A percentile compares a stretch with the other conserved stretches of the same genome.
phyloP scores from a whole-genome alignment of 2,329 filamentous ascomycete species.

The Hypomyces rosellus region DNA sequence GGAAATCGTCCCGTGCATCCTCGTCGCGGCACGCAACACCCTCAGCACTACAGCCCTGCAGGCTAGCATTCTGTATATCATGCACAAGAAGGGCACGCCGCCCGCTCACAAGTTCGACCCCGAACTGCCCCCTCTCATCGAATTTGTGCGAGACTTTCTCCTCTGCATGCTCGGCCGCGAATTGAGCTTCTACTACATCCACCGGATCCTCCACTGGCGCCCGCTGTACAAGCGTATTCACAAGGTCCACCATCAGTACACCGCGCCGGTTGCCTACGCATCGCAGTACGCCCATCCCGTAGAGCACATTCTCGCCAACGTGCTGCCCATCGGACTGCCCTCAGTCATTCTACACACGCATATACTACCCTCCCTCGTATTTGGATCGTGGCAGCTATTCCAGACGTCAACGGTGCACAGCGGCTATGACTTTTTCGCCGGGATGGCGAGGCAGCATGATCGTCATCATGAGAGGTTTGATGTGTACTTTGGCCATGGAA shows the following conservation, averaged over 20 bases:
- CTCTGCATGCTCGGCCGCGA: constrained; percentile 40
- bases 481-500: constrained; percentile 46
- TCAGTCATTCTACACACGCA: constrained; percentile 41
- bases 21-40: constrained; percentile 43
- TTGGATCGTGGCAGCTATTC: constrained; percentile 40
- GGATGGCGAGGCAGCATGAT: constrained; percentile 46
- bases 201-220: constrained; percentile 46
- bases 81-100: constrained; percentile 13
- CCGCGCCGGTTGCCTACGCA: constrained; percentile 47
- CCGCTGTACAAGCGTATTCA: constrained; percentile 45
- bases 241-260: constrained; percentile 51
- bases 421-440: constrained; percentile 48
- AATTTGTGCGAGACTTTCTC: constrained; percentile 35
- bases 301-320: constrained; percentile 50
- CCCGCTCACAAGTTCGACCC: constrained; percentile 33
- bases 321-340: constrained; percentile 44
- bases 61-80: constrained; percentile 15
- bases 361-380: constrained; percentile 47
- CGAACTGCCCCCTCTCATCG: constrained; percentile 28
- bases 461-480: constrained; percentile 52
- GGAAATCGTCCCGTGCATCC: constrained; percentile 39
- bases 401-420: constrained; percentile 51
- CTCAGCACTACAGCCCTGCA: constrained; percentile 31
- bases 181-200: constrained; percentile 48
- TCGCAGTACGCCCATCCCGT: constrained; percentile 51